Percentiles rank a stretch among this genome's conserved stretches.
phyloP scores from a whole-genome alignment of 192 early-diverging fungal genomes.

The Mycoemilia scoparia region DNA sequence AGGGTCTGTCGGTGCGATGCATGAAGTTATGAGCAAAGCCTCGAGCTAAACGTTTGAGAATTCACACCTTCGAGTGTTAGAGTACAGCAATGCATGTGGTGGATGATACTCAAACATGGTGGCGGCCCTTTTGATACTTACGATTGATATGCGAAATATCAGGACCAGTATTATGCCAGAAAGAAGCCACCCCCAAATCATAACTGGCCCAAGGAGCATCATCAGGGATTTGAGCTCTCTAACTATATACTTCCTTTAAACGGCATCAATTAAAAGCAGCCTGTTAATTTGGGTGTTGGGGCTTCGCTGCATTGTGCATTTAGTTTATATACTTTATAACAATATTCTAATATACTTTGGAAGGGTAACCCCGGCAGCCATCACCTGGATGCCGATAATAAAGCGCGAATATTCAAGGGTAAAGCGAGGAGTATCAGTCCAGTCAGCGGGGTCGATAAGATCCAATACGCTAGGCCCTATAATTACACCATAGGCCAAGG shows the following conservation, averaged over 20 bases:
- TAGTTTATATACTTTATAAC: not conserved
- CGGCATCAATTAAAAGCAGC: not conserved
- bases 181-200: conserved; percentile 57
- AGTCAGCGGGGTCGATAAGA: conserved; percentile 39
- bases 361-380: conserved; percentile 65
- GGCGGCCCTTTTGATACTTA: too few species aligned
- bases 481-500: conserved; percentile 55
- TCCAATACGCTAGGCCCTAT: conserved; percentile 52
- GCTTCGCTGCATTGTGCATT: not conserved
- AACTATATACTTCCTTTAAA: conserved; percentile 34
- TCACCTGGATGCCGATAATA: conserved; percentile 63
- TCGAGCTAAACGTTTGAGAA: conserved; percentile 43
- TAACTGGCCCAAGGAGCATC: conserved; percentile 57
- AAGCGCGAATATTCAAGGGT: conserved; percentile 51
- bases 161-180: conserved; percentile 46
- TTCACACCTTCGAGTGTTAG: too few species aligned
- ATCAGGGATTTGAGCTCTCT: conserved; percentile 42
- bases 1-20: conserved; percentile 77
- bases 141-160: conserved; percentile 18
- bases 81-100: too few species aligned
- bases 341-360: too few species aligned
- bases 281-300: not conserved
- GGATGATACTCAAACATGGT: too few species aligned
- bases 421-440: conserved; percentile 19
- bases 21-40: conserved; percentile 55